Base-by-base conservation (phyloP, 2,329 filamentous ascomycete genomes). In the Chaetomiaceae sp. region DNA sequence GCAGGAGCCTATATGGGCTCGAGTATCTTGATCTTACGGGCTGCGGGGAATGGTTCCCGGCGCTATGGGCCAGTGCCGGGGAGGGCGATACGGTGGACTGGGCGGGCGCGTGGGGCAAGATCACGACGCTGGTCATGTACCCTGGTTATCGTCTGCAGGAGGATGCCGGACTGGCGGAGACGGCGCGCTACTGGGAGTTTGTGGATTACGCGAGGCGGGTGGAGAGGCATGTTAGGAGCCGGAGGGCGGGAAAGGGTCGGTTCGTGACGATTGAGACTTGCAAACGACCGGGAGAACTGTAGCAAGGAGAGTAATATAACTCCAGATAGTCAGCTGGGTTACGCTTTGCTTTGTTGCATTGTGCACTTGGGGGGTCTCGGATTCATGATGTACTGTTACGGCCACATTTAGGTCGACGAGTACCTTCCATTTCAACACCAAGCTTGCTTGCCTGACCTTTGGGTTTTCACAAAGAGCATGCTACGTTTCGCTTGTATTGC, bases 1-100 rank as follows among this genome's bases (percentile, higher is more conserved):
- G 79, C 65, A 73, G 71, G 55, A 69, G 67, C 18, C 68, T 83
- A 7, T 85, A 85, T 61, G 67, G 76, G 16, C 71, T 86, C 2
- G 80, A 84, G 63, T 81, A 79, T 46, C 70, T 86, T 7, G 81
- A 85, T 61, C 66, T 86, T 34, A 82, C 79, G 0, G 82, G 82
- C 1, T 85, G 82, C 58, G 68, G 66, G 0, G 65, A 73, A 14
- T 86, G 82, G 82, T 72, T 73, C 53, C 68, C 69, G 43, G 78
- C 77, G 9, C 66, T 83, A 47, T 71, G 69, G 57, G 61, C 58
- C 32, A 58, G 62, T 2, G 72, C 70, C 0, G 73, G 73, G 4
- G 47, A 48, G 23, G 53, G 34, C 5, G 49, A 46, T 49, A 70
- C 64, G 33, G 69, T 82, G 9, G 79, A 83, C 59, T 83, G 80